Base-by-base conservation (phyloP, 192 early-diverging fungal species). In the Cladochytrium replicatum region DNA sequence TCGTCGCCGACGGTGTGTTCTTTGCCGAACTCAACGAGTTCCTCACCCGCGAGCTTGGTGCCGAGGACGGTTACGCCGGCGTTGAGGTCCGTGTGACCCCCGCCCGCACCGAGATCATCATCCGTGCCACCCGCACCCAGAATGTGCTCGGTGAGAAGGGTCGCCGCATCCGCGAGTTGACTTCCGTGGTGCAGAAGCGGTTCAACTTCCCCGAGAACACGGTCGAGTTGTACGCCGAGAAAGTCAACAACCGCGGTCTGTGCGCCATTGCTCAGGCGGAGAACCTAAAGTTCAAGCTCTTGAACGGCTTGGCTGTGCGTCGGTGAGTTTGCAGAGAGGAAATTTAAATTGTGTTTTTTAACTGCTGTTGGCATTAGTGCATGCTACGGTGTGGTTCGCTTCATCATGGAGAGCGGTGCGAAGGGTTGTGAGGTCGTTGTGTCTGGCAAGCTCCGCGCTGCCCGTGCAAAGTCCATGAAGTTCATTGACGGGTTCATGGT, bases 1-100 rank as follows among this genome's bases (percentile, higher is more conserved):
- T 90, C 78, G 87, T 97, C 62, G 95, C 95, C 72, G 95, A 98
- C 78, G 95, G 95, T 88, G 92, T 98, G 49, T 98, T 98, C 81
- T 95, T 92, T 84, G 92, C 95, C 74, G 95, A 98, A 77, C 85
- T 98, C 70, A 98, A 98, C 85, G 90, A 93, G 79, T 87, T 86
- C 74, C 82, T 89, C 75, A 82, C 84, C 70, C 86, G 86, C 63
- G 83, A 85, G 67, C 75, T 89, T 63, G n/a, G n/a, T n/a, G 84
- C 83, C 52, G 69, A 73, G 58, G 86, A 89, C 60, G 87, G 87
- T 71, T 89, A 89, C 81, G 84, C 87, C 55, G 87, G 87, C 69
- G 85, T 86, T 56, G 87, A 89, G 74, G 86, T 89, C 59, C 87
- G 87, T 57, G 87, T 89, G 34, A 89, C 87, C 51, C 87, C 87